Base-by-base conservation (phyloP, 257 asterid species). In the Prunella vulgaris region DNA sequence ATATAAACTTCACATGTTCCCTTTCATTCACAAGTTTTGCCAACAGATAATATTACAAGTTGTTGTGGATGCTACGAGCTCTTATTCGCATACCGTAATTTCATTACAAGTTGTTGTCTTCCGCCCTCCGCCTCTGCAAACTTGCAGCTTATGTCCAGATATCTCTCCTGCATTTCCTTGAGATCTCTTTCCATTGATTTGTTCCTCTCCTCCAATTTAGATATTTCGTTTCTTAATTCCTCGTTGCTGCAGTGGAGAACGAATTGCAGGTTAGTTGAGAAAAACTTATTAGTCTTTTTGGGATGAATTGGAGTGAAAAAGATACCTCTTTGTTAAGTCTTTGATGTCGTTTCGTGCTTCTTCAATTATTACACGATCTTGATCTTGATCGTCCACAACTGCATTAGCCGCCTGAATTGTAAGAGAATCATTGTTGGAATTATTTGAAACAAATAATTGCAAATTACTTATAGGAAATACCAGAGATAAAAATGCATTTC, bases 71-170 rank as follows among this genome's bases (percentile, higher is more conserved):
- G 35, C 21, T 20, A 66, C 7, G 72, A 25, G 81, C 78, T 74
- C 85, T 78, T 81, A 60, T 76, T 87, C 18, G 88, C 76, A 18
- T 85, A 87, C 42, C 96, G 92, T 64, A 92, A 30, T 76, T 76
- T 85, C 98, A 92, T 92, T 30, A 92, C 88, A 27, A 92, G 98
- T 25, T 86, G 87, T 44, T 92, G 96, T 66, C 98, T 79, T 87
- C 89, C 98, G 5, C 98, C 96, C 75, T 92, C 98, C 1, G 89
- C 98, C 82, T 92, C 96, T 37, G 96, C 98, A 85, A 92, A 92
- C 77, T 82, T 92, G 44, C 89, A 88, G 82, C 98, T 92, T 79
- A 89, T 87, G 70, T 89, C 96, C 18, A 95, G 86, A 77, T 92
- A 92, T 67, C 96, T 83, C 72, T 84, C 96, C 73, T 92, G 94